A percentile compares a stretch with the other conserved stretches of the same genome.
Conservation (phyloP, 2,329 filamentous ascomycete genomes). For the Xylariomycetidae sp. region DNA sequence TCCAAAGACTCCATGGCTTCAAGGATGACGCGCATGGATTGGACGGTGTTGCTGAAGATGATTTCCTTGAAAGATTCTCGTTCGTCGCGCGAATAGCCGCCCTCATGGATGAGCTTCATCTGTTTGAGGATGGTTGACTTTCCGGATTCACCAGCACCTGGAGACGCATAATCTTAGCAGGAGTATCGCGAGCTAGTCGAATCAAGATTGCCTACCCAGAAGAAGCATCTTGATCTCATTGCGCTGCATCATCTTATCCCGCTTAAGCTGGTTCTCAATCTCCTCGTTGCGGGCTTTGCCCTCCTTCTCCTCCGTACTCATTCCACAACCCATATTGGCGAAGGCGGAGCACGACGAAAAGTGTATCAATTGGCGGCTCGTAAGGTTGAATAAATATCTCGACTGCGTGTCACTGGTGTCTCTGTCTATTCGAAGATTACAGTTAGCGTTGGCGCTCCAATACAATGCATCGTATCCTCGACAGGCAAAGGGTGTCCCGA, state of each 20-base stretch:
- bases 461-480: too few species aligned
- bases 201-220: conserved; percentile 64
- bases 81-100: conserved; percentile 91
- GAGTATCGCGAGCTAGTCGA: neutral
- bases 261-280: conserved; percentile 98
- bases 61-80: conserved; percentile 67
- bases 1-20: conserved; percentile 66
- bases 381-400: too few species aligned
- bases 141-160: conserved; percentile 95
- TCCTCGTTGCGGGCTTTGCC: conserved; percentile 99
- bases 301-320: conserved; percentile 99
- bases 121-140: conserved; percentile 94
- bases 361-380: too few species aligned
- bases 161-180: conserved; percentile 16
- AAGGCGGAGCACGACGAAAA: conserved; percentile 15
- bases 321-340: conserved; percentile 95
- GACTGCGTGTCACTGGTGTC: too few species aligned
- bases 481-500: too few species aligned
- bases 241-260: conserved; percentile 96
- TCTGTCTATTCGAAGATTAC: too few species aligned
- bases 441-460: too few species aligned
- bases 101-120: conserved; percentile 99
- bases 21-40: conserved; percentile 65
- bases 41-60: conserved; percentile 66
- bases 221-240: conserved; percentile 99